Evolutionary conservation across 2,329 filamentous ascomycete genomes (phyloP).

Genomic region (Westerdykella sp.): DNA sequence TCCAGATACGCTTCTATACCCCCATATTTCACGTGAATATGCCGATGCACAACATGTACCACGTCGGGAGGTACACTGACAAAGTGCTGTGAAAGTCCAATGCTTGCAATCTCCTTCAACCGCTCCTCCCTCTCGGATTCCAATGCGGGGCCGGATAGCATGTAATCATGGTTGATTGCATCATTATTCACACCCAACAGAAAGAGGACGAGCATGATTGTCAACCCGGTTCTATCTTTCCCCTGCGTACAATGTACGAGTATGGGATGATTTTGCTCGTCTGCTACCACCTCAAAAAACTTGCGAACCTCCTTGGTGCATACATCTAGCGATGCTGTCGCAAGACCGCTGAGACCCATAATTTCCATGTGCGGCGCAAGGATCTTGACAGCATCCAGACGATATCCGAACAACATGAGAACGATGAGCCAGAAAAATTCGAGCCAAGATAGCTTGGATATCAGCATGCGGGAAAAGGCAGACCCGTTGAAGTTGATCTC

Average conservation of each 20-base stretch:
- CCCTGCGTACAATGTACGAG: constrained; percentile 83
- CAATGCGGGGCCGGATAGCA: constrained; percentile 57
- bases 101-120: constrained; percentile 60
- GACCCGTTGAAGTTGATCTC: constrained; percentile 69
- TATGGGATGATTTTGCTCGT: constrained; percentile 52
- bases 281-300: constrained; percentile 47
- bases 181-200: constrained; percentile 51
- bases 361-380: constrained; percentile 64
- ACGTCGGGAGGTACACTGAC: constrained; percentile 59
- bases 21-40: constrained; percentile 59
- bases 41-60: constrained; percentile 52
- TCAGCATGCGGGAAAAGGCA: constrained; percentile 61
- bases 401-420: constrained; percentile 60
- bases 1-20: constrained; percentile 61
- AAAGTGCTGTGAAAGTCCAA: constrained; percentile 66
- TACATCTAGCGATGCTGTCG: constrained; percentile 61
- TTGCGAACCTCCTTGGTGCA: constrained; percentile 57
- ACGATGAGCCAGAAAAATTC: constrained; percentile 58
- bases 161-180: constrained; percentile 67
- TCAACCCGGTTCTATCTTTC: constrained; percentile 75
- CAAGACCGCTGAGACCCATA: constrained; percentile 65
- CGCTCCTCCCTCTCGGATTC: constrained; percentile 56
- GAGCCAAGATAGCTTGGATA: constrained; percentile 62
- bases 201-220: constrained; percentile 62
- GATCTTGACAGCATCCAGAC: constrained; percentile 62